These are phyloP conservation scores for Roridomyces roridus DNA, from an alignment of 768 basidiomycete genomes.

Conservation along the genomic window DNA sequence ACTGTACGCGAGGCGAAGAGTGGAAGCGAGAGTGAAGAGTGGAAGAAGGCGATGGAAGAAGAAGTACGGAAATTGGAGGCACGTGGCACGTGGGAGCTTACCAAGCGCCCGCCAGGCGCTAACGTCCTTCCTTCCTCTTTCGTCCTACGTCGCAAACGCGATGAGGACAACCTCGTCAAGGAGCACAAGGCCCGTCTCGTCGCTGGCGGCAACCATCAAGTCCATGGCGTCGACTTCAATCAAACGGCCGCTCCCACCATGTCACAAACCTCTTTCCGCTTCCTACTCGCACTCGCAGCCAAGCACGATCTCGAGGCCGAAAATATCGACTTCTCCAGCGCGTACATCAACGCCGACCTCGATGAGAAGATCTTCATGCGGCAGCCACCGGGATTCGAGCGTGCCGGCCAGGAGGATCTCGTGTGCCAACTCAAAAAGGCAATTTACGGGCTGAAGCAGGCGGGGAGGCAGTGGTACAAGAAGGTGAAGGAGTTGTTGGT, in stretches of 20 bases:
- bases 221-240: conserved; percentile 32
- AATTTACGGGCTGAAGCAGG: neutral
- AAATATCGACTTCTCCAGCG: conserved; percentile 25
- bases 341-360: conserved; percentile 26
- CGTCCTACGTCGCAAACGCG: neutral
- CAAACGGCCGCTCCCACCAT: conserved; percentile 27
- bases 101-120: neutral
- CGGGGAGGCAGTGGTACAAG: neutral
- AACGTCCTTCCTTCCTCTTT: conserved; percentile 1
- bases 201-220: conserved; percentile 28
- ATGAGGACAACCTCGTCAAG: neutral
- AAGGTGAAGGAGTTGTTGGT: neutral
- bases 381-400: conserved; percentile 14
- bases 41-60: neutral
- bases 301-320: conserved; percentile 15
- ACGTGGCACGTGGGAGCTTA: neutral
- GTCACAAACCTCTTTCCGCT: conserved; percentile 12
- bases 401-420: neutral
- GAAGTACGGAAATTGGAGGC: neutral
- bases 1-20: neutral
- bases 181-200: neutral
- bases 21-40: neutral
- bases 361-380: conserved; percentile 28
- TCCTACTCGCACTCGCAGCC: conserved; percentile 21
- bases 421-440: neutral